A percentile compares a stretch with the other conserved stretches of the same genome.
phyloP scores from a whole-genome alignment of 2,329 filamentous ascomycete species.

The Ceratocystis huliohia region DNA sequence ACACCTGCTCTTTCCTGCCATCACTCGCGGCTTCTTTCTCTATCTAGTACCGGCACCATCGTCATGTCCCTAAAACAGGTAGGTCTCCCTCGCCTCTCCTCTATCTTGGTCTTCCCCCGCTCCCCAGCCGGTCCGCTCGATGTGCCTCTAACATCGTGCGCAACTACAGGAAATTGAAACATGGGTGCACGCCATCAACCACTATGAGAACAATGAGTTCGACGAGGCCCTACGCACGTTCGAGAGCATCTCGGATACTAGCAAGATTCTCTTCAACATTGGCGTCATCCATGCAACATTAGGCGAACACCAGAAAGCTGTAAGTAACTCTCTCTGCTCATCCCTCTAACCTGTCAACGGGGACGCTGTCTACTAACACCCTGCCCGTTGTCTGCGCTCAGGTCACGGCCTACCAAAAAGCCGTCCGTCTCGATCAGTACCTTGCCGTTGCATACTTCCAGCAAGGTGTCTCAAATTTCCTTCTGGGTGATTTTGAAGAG shows the following conservation, averaged over 20 bases:
- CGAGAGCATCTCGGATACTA: constrained; percentile 80
- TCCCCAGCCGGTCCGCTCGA: too few relatives aligned
- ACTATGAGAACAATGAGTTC: constrained; percentile 96
- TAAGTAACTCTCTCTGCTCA: constrained; percentile 37
- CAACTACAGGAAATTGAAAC: constrained; percentile 81
- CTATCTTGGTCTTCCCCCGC: not conserved
- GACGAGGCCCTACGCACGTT: constrained; percentile 78
- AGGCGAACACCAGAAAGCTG: constrained; percentile 89
- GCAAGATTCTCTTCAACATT: constrained; percentile 97
- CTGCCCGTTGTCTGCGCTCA: constrained; percentile 29
- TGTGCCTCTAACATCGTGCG: not conserved
- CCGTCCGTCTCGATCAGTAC: constrained; percentile 82
- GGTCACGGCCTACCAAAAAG: constrained; percentile 91
- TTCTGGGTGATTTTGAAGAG: constrained; percentile 93
- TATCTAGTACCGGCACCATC: constrained; percentile 22
- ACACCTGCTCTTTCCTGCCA: not conserved
- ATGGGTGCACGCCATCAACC: constrained; percentile 81
- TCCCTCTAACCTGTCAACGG: not conserved
- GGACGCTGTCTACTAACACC: constrained; percentile 21
- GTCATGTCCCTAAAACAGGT: constrained; percentile 51
- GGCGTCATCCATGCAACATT: constrained; percentile 95
- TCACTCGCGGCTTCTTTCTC: not conserved
- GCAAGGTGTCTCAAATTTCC: constrained; percentile 94
- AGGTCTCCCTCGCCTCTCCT: constrained; percentile 23
- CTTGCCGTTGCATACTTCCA: constrained; percentile 97